Conservation (phyloP, 148 eudicot genomes). For the Chenopodium quinoa region DNA sequence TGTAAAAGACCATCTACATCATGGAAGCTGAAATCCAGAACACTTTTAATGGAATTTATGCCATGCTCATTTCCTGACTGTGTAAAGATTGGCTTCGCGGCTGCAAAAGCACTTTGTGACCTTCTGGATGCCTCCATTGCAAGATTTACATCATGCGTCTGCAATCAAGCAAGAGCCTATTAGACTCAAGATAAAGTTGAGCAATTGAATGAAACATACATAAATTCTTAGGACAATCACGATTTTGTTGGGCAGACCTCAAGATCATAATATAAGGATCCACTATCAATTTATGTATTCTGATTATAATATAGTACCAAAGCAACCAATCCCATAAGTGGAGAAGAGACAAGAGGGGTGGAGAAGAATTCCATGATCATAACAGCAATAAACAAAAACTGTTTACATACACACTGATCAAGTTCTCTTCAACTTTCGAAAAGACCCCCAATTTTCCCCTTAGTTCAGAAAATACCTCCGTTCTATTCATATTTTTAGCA, state of each 20-base stretch:
- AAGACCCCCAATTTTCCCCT: background rate
- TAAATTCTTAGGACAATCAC: background rate
- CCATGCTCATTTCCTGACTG: conserved; percentile 38
- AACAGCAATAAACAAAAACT: too few relatives aligned
- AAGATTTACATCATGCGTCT: conserved; percentile 38
- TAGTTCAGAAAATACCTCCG: background rate
- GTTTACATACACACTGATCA: background rate
- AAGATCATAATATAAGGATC: background rate
- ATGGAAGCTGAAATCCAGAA: conserved; percentile 53
- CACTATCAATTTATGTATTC: background rate
- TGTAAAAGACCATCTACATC: conserved; percentile 39
- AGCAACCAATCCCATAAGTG: too few relatives aligned
- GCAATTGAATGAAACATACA: background rate
- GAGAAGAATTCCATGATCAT: background rate
- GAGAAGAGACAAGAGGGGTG: too few relatives aligned
- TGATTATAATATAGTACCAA: too few relatives aligned
- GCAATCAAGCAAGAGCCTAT: conserved; percentile 3
- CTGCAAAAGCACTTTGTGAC: conserved; percentile 38
- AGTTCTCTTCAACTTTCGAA: background rate
- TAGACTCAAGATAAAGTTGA: background rate
- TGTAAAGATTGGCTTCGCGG: conserved; percentile 31
- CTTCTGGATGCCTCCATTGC: conserved; percentile 51
- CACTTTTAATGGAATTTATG: conserved; percentile 36
- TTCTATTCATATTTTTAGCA: background rate
- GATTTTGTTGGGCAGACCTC: background rate